Percentiles rank a stretch among this genome's conserved stretches.
Evolutionary conservation across 164 flowering plant species (phyloP).

Genomic region (Amborella trichopoda): DNA sequence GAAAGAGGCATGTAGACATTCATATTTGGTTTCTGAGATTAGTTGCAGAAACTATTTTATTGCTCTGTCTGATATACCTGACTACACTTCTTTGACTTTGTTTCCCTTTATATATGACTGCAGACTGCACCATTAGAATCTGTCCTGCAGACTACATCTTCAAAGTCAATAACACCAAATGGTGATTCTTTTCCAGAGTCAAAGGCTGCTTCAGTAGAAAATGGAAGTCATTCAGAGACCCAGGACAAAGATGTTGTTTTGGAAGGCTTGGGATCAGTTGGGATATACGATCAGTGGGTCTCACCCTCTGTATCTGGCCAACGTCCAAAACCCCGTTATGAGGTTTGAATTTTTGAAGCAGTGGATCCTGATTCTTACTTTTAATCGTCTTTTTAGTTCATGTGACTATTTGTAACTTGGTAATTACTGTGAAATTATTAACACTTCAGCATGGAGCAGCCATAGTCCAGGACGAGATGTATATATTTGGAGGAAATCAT

Average conservation of each 20-base stretch:
- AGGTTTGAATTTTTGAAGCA: constrained; percentile 52
- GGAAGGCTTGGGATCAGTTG: constrained; percentile 62
- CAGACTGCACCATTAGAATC: no score
- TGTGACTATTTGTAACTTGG: not conserved
- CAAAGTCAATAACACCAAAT: constrained; percentile 41
- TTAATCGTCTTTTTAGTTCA: no score
- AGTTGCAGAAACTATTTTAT: no score
- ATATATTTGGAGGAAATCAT: constrained; percentile 93
- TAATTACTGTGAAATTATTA: not conserved
- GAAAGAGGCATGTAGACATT: no score
- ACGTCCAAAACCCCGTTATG: constrained; percentile 86
- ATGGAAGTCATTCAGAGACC: constrained; percentile 47
- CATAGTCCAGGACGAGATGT: constrained; percentile 81
- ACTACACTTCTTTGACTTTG: no score
- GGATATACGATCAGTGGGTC: constrained; percentile 88
- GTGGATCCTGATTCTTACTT: no score
- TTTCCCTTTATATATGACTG: no score
- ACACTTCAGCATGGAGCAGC: constrained; percentile 87
- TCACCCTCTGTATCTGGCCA: constrained; percentile 74
- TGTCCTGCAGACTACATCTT: constrained; percentile 37
- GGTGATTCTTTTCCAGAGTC: constrained; percentile 53
- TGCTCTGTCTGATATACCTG: no score
- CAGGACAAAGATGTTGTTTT: constrained; percentile 83
- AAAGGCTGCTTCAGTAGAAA: constrained; percentile 56
- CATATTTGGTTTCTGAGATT: no score